phyloP scores from a whole-genome alignment of 352 stramenopile species.

The Pythium aristosporum region DNA sequence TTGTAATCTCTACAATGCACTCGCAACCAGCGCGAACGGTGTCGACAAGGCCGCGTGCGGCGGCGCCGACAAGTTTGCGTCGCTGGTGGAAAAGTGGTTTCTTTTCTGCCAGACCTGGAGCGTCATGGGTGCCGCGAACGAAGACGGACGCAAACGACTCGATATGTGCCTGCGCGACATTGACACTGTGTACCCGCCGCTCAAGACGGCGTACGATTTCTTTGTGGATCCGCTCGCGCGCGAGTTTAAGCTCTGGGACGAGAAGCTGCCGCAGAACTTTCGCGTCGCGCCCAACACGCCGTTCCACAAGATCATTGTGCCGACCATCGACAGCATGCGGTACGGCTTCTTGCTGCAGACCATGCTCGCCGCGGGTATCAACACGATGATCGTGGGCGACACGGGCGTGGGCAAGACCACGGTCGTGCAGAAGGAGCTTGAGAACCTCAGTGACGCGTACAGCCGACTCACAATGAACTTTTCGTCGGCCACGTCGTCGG shows the following conservation, averaged over 20 bases:
- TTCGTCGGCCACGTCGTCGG: conserved; percentile 86
- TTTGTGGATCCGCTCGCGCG: conserved; percentile 79
- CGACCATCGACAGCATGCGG: conserved; percentile 81
- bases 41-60: conserved; percentile 59
- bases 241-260: conserved; percentile 86
- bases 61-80: conserved; percentile 66
- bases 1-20: conserved; percentile 83
- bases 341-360: conserved; percentile 84
- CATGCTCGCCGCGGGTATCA: conserved; percentile 67
- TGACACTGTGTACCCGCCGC: conserved; percentile 89
- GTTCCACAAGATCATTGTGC: conserved; percentile 88
- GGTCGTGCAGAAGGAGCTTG: conserved; percentile 79
- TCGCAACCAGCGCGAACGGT: conserved; percentile 69
- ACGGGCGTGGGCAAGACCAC: conserved; percentile 91
- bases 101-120: conserved; percentile 86
- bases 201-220: conserved; percentile 93
- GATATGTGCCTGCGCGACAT: conserved; percentile 90
- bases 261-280: conserved; percentile 77
- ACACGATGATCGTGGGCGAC: conserved; percentile 87
- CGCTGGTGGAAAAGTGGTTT: conserved; percentile 82
- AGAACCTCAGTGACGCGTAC: conserved; percentile 76
- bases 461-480: conserved; percentile 87
- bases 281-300: conserved; percentile 64
- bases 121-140: conserved; percentile 83
- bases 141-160: conserved; percentile 82